phyloP scores from a whole-genome alignment of 1,139 yeast genomes.

The Yamadazyma pseudoaaseri region DNA sequence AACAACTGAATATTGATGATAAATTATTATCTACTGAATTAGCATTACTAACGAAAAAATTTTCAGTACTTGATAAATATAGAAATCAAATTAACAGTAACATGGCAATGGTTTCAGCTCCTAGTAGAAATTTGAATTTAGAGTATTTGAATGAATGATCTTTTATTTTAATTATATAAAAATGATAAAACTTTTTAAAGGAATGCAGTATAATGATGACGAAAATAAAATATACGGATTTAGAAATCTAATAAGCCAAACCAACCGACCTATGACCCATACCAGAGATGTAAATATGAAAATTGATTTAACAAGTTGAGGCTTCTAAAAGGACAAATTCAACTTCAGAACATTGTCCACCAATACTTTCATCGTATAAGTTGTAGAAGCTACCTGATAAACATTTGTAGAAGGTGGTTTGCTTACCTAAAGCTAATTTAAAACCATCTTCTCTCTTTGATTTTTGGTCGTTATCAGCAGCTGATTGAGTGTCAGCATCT shows the following conservation, averaged over 20 bases:
- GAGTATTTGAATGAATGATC: too few relatives aligned
- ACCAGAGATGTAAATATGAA: too few relatives aligned
- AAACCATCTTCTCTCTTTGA: constrained; percentile 23
- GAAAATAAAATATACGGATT: too few relatives aligned
- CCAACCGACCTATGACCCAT: too few relatives aligned
- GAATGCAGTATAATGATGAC: neutral
- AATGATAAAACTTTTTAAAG: too few relatives aligned
- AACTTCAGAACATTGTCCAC: constrained; percentile 36
- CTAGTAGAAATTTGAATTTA: neutral
- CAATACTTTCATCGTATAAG: constrained; percentile 40
- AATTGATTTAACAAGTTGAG: constrained; percentile 22
- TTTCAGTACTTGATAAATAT: constrained; percentile 23
- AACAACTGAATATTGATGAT: constrained; percentile 6
- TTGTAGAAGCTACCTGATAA: constrained; percentile 44
- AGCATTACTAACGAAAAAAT: constrained; percentile 30
- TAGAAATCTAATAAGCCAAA: too few relatives aligned
- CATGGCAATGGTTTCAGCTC: constrained; percentile 1
- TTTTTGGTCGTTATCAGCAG: constrained; percentile 14
- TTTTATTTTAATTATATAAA: too few relatives aligned
- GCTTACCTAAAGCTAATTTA: constrained; percentile 39
- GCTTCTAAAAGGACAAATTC: constrained; percentile 37
- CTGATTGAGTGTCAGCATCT: constrained; percentile 12
- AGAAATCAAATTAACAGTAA: constrained; percentile 18
- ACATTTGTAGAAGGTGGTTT: constrained; percentile 41
- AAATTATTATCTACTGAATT: constrained; percentile 26